Evolutionary conservation across 257 asterid species (phyloP).

Genomic region (Nicotiana undulata): DNA sequence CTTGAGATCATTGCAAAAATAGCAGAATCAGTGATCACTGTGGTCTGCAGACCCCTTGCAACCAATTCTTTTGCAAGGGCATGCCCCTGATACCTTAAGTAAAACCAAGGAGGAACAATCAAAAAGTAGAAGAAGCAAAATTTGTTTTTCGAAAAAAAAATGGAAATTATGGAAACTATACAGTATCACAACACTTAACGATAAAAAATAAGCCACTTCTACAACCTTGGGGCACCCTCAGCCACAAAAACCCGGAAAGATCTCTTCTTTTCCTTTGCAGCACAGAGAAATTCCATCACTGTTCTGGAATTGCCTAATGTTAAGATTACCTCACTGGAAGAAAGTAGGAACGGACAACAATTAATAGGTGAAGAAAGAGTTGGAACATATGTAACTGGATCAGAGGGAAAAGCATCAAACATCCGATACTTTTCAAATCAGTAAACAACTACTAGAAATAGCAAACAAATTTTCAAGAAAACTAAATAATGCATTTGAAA

Average conservation of each 20-base stretch:
- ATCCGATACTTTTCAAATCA: background rate
- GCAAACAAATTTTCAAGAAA: background rate
- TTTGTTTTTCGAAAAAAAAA: background rate
- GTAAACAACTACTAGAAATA: background rate
- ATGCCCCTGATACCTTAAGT: slow-evolving; percentile 90
- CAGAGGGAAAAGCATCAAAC: background rate
- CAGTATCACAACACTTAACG: background rate
- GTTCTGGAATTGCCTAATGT: slow-evolving; percentile 96
- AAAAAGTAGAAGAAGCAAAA: slow-evolving; percentile 6
- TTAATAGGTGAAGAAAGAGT: background rate
- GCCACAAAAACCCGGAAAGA: slow-evolving; percentile 94
- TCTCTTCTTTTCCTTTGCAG: slow-evolving; percentile 95
- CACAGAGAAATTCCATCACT: slow-evolving; percentile 77
- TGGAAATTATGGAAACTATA: slow-evolving; percentile 4
- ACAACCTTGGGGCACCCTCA: slow-evolving; percentile 98
- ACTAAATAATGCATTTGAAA: background rate
- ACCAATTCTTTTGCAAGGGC: slow-evolving; percentile 87
- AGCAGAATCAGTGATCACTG: slow-evolving; percentile 95
- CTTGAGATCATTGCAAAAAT: slow-evolving; percentile 99
- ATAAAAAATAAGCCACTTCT: slow-evolving; percentile 11
- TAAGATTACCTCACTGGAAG: slow-evolving; percentile 93
- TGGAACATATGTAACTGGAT: background rate
- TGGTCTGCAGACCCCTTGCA: slow-evolving; percentile 80
- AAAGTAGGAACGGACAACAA: slow-evolving; percentile 8
- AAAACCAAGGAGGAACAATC: slow-evolving; percentile 9